These are phyloP conservation scores for Batkoa obscura DNA, from an alignment of 371 early-diverging fungal species.

Conservation along the genomic window DNA sequence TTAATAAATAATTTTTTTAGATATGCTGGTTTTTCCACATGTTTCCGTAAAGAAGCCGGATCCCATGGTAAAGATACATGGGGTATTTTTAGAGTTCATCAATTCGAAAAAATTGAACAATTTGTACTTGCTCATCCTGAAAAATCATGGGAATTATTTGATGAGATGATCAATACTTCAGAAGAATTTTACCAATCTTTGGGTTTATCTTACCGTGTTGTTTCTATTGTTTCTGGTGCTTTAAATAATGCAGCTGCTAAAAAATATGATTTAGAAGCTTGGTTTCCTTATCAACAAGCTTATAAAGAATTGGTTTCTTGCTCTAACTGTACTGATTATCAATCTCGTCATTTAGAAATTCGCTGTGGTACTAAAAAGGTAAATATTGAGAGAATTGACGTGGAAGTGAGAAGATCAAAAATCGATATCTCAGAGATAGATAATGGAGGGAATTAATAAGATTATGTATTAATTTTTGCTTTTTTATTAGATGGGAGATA, in stretches of 20 bases:
- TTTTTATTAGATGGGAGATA: constrained; percentile 47
- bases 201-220: constrained; percentile 88
- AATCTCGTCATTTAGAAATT: constrained; percentile 90
- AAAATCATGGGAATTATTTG: constrained; percentile 95
- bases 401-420: too few relatives aligned
- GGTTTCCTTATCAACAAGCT: constrained; percentile 96
- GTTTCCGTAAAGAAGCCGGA: constrained; percentile 99
- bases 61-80: constrained; percentile 98
- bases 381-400: too few relatives aligned
- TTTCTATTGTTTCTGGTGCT: constrained; percentile 48
- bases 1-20: constrained; percentile 11
- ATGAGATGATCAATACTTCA: constrained; percentile 86
- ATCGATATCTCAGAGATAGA: too few relatives aligned
- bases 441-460: too few relatives aligned
- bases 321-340: constrained; percentile 99
- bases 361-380: constrained; percentile 88
- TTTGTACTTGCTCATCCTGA: constrained; percentile 95
- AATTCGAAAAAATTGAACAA: constrained; percentile 99
- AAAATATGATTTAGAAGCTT: constrained; percentile 99
- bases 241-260: constrained; percentile 90
- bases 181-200: constrained; percentile 95
- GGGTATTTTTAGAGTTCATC: constrained; percentile 99
- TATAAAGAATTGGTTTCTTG: constrained; percentile 99
- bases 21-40: constrained; percentile 96
- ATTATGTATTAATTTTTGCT: too few relatives aligned